phyloP scores from a whole-genome alignment of 352 stramenopile species.

The Phytophthora citrophthora region DNA sequence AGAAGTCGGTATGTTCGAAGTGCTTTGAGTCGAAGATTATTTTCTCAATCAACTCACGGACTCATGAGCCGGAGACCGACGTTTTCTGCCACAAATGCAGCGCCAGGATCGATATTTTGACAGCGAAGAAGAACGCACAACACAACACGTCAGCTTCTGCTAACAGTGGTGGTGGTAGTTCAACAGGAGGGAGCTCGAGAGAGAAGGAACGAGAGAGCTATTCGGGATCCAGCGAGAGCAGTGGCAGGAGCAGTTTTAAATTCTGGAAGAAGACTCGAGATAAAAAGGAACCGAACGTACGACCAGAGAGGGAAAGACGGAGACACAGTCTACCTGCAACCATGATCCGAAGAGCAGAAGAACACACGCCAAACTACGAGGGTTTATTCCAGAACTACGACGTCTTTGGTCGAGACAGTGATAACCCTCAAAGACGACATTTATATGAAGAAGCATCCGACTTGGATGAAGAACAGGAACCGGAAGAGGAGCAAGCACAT shows the following conservation, averaged over 20 bases:
- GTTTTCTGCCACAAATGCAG: slow-evolving; percentile 56
- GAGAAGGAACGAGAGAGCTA: slow-evolving; percentile 21
- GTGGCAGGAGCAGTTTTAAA: slow-evolving; percentile 16
- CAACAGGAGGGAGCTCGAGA: slow-evolving; percentile 24
- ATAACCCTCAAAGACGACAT: not conserved
- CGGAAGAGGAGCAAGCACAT: slow-evolving; percentile 26
- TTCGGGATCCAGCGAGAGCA: slow-evolving; percentile 22
- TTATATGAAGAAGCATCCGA: not conserved
- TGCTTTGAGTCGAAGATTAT: slow-evolving; percentile 43
- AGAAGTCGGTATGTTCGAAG: slow-evolving; percentile 50
- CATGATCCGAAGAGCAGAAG: slow-evolving; percentile 6
- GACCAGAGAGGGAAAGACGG: slow-evolving; percentile 5
- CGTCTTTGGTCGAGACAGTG: slow-evolving; percentile 20
- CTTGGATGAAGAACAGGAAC: slow-evolving; percentile 16
- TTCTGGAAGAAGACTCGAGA: slow-evolving; percentile 35
- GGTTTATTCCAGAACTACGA: slow-evolving; percentile 43
- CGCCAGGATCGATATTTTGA: slow-evolving; percentile 28
- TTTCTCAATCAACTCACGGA: slow-evolving; percentile 44
- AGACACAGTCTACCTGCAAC: slow-evolving; percentile 17
- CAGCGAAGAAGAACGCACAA: slow-evolving; percentile 23
- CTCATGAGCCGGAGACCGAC: slow-evolving; percentile 37
- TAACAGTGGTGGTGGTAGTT: slow-evolving; percentile 20
- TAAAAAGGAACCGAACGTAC: not conserved
- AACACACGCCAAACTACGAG: slow-evolving; percentile 50
- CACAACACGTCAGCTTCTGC: slow-evolving; percentile 16